Evolutionary conservation across 2,329 filamentous ascomycete species (phyloP).

Genomic region (Aureobasidium uvarum): DNA sequence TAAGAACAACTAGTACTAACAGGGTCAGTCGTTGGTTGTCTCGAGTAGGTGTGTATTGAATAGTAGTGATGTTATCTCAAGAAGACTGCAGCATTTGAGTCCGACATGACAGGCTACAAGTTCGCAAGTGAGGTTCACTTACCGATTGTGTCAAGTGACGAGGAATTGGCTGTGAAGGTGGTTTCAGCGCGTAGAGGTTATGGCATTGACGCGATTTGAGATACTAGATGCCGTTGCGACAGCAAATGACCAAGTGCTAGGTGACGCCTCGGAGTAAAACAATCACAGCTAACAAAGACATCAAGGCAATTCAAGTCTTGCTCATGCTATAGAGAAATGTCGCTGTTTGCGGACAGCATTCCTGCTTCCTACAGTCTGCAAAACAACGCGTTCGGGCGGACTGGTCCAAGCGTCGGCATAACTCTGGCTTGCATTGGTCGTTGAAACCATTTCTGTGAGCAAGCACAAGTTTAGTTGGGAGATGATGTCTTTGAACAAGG

Average conservation of each 20-base stretch:
- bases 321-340: conserved; percentile 4
- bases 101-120: not conserved
- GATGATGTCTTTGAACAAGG: not conserved
- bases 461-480: not conserved
- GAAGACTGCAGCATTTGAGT: not conserved
- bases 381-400: conserved; percentile 20
- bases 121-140: not conserved
- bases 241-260: not conserved
- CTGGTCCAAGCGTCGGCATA: conserved; percentile 20
- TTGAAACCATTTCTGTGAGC: not conserved
- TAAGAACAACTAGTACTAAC: not conserved
- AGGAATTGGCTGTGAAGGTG: not conserved
- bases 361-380: not conserved
- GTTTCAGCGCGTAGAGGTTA: not conserved
- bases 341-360: conserved; percentile 23
- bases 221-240: not conserved
- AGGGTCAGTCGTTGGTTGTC: not conserved
- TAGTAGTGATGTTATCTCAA: not conserved
- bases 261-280: not conserved
- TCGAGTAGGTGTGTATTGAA: not conserved
- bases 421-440: conserved; percentile 16
- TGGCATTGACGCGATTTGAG: conserved; percentile 7
- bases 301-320: not conserved
- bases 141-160: conserved; percentile 6
- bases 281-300: not conserved